These are phyloP conservation scores for Fomitopsis palustris DNA, from an alignment of 1,284 basidiomycete genomes.

Conservation along the genomic window DNA sequence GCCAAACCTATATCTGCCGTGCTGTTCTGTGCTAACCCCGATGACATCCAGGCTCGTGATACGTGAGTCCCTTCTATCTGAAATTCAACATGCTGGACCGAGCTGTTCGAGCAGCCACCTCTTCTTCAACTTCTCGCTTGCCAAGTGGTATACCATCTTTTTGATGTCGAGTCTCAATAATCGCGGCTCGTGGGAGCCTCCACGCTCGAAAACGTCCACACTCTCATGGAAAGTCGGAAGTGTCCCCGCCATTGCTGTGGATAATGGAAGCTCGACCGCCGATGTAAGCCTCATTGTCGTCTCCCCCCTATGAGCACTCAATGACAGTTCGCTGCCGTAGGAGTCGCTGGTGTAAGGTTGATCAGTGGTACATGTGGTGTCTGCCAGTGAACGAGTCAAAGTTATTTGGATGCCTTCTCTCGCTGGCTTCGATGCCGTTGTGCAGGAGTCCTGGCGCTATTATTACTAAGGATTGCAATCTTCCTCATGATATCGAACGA, in stretches of 20 bases:
- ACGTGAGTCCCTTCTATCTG: not conserved
- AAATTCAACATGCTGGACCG: too few relatives aligned
- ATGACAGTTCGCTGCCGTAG: too few relatives aligned
- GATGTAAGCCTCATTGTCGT: not conserved
- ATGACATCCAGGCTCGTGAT: not conserved
- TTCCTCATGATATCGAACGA: too few relatives aligned
- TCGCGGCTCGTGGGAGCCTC: not conserved
- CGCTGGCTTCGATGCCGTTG: too few relatives aligned
- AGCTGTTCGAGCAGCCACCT: not conserved
- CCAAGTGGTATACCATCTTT: constrained; percentile 3
- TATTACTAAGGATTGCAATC: too few relatives aligned
- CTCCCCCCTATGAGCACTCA: not conserved
- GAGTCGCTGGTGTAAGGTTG: too few relatives aligned
- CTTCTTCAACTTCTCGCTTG: constrained; percentile 5
- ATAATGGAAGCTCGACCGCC: not conserved
- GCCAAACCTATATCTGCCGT: not conserved
- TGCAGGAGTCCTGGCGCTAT: too few relatives aligned
- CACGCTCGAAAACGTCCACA: not conserved
- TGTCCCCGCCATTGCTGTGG: not conserved
- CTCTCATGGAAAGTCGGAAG: not conserved
- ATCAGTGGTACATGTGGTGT: too few relatives aligned
- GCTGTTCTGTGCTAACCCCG: not conserved
- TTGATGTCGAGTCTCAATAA: constrained; percentile 3
- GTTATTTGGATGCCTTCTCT: too few relatives aligned
- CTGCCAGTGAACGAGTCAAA: too few relatives aligned